Conservation (phyloP, 2,329 filamentous ascomycete genomes). For the Colletotrichum sp. region DNA sequence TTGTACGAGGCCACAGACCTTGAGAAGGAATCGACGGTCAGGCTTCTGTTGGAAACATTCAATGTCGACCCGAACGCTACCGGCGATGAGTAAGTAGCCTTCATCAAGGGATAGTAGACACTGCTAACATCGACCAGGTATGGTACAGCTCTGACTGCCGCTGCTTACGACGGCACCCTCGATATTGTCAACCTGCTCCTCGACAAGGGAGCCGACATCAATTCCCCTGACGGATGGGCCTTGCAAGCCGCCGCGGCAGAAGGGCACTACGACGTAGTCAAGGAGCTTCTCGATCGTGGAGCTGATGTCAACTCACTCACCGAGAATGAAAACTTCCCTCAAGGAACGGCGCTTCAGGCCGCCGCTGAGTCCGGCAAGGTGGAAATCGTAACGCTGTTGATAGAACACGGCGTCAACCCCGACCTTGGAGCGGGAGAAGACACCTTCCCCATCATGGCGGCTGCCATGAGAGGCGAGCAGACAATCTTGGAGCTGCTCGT, state of each 20-base stretch:
- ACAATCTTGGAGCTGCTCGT: slow-evolving; percentile 40
- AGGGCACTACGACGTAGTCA: slow-evolving; percentile 38
- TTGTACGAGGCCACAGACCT: slow-evolving; percentile 44
- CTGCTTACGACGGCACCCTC: slow-evolving; percentile 40
- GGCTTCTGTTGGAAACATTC: slow-evolving; percentile 36
- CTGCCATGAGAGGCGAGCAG: slow-evolving; percentile 35
- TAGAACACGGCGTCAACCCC: slow-evolving; percentile 40
- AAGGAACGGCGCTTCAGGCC: slow-evolving; percentile 42
- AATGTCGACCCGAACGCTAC: slow-evolving; percentile 41
- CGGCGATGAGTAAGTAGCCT: slow-evolving; percentile 37
- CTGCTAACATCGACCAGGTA: slow-evolving; percentile 27
- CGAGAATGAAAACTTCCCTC: slow-evolving; percentile 15
- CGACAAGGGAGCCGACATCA: slow-evolving; percentile 22
- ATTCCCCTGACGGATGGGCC: slow-evolving; percentile 39
- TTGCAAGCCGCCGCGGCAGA: slow-evolving; percentile 40
- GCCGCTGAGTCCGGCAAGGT: slow-evolving; percentile 38
- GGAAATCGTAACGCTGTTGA: slow-evolving; percentile 40
- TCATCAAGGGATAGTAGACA: not conserved
- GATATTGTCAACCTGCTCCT: slow-evolving; percentile 13
- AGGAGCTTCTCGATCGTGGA: slow-evolving; percentile 35
- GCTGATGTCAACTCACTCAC: slow-evolving; percentile 25
- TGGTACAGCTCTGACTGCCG: slow-evolving; percentile 40
- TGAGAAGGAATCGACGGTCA: slow-evolving; percentile 40
- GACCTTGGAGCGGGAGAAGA: slow-evolving; percentile 38
- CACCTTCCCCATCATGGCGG: slow-evolving; percentile 40